Base-by-base conservation (phyloP, 768 basidiomycete genomes). In the Leccinum ochraceum region DNA sequence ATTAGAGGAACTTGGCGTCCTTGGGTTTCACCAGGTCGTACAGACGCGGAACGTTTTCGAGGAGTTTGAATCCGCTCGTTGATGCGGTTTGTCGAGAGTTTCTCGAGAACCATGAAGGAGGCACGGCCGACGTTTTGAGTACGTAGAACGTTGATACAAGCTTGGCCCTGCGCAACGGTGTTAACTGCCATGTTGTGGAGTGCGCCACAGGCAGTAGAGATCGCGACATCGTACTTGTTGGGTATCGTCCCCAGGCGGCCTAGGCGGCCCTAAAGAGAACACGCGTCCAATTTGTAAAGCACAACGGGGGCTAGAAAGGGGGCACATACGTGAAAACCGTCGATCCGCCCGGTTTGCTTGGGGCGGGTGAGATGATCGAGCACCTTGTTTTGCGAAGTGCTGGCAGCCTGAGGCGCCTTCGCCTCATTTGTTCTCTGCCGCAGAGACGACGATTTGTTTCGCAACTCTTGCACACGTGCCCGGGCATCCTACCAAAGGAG, bases 1-100 rank as follows among this genome's bases (percentile, higher is more conserved):
- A 28, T 28, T n/a, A n/a, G 26, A 90, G 86, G 68, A 94, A 95
- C 28, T 79, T 83, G 5, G 84, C 70, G 6, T 96, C 90, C 68
- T 93, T 96, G n/a, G 92, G 89, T 69, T 88, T 95, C 77, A 98
- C 89, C 56, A 99, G 89, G 69, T 99, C 96, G 71, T 94, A 97
- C 1, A 99, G 79, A 0, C 96, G 85, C 1, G 95, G 94, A 5
- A 92, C 94, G 67, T 87, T 86, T 73, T 97, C 94, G 26, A 0
- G 97, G 97, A 0, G 94, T 95, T 28, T 80, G 74, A 58, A 86
- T 81, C 13, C 73, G 75, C 3, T 77, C 72, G 56, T 86, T 73
- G 36, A 78, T 68, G 61, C 78, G 77, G 14, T 79, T 66, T 48
- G 68, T 44, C 39, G 81, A 75, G 11, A 98, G 82, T 71, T 97